phyloP scores from a whole-genome alignment of 805 yeast species.

The Candida gorgasii region DNA sequence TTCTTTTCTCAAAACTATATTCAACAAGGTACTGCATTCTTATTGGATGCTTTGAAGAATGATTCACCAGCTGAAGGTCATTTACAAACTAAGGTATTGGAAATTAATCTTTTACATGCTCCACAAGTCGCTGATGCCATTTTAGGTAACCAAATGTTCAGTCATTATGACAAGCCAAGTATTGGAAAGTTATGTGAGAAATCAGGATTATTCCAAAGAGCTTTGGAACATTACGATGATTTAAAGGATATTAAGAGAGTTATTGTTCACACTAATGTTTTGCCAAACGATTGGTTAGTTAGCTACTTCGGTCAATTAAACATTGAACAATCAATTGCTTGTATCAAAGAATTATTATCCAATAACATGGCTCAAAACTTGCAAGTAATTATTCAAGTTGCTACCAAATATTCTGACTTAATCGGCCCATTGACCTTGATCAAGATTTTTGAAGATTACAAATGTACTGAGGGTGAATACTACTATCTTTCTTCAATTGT shows the following conservation, averaged over 20 bases:
- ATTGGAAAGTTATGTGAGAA: conserved; percentile 92
- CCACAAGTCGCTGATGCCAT: conserved; percentile 99
- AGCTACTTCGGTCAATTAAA: conserved; percentile 89
- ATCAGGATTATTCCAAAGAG: conserved; percentile 94
- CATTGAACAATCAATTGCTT: conserved; percentile 88
- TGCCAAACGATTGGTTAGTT: conserved; percentile 94
- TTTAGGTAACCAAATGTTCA: conserved; percentile 91
- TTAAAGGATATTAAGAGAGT: conserved; percentile 95
- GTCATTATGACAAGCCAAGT: conserved; percentile 91
- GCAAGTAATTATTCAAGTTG: conserved; percentile 93
- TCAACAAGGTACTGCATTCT: conserved; percentile 97
- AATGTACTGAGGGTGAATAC: conserved; percentile 90
- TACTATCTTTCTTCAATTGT: conserved; percentile 92
- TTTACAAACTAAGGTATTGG: conserved; percentile 90
- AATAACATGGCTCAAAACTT: conserved; percentile 78
- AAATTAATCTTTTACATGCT: conserved; percentile 89
- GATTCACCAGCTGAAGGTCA: conserved; percentile 95
- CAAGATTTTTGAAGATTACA: conserved; percentile 90
- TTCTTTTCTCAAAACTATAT: conserved; percentile 91
- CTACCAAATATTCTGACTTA: conserved; percentile 92
- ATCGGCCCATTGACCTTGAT: conserved; percentile 84
- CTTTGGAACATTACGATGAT: conserved; percentile 93
- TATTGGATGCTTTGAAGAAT: conserved; percentile 90
- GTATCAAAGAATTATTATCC: conserved; percentile 83
- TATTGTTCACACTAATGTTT: conserved; percentile 77